Conservation (phyloP, 345 rosid species). For the Hevea brasiliensis region DNA sequence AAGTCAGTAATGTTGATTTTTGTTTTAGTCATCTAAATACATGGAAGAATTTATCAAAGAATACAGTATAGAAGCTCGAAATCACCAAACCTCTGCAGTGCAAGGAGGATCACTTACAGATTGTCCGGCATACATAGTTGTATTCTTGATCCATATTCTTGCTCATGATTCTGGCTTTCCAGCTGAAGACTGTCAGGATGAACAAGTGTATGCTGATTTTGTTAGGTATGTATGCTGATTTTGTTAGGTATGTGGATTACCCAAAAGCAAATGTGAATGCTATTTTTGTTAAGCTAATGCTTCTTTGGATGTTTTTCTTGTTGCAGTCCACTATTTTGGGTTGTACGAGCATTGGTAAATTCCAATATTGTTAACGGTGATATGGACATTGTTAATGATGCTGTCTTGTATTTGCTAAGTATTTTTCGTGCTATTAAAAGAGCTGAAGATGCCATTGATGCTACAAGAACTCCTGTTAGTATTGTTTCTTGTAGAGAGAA, state of each 20-base stretch:
- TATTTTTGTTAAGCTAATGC: constrained; percentile 8
- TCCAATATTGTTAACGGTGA: constrained; percentile 38
- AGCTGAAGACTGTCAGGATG: constrained; percentile 64
- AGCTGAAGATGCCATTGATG: constrained; percentile 83
- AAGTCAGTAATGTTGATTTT: constrained; percentile 26
- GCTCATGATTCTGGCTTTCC: constrained; percentile 74
- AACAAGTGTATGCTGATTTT: constrained; percentile 57
- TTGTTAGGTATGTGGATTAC: background rate
- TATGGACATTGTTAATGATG: constrained; percentile 45
- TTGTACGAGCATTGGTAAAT: constrained; percentile 51
- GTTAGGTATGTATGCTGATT: constrained; percentile 48
- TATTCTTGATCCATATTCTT: constrained; percentile 80
- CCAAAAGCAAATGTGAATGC: constrained; percentile 5
- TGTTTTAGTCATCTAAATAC: constrained; percentile 58
- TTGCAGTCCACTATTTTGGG: constrained; percentile 75
- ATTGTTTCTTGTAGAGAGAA: constrained; percentile 9
- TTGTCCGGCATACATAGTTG: constrained; percentile 68
- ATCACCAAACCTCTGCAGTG: constrained; percentile 40
- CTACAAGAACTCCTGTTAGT: constrained; percentile 66
- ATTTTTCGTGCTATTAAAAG: constrained; percentile 74
- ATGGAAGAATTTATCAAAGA: constrained; percentile 68
- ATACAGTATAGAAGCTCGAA: constrained; percentile 50
- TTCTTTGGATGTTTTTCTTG: constrained; percentile 24
- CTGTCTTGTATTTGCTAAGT: constrained; percentile 47
- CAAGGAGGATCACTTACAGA: constrained; percentile 53